Conservation (phyloP, 2,329 filamentous ascomycete genomes). For the Xylaria sp. region DNA sequence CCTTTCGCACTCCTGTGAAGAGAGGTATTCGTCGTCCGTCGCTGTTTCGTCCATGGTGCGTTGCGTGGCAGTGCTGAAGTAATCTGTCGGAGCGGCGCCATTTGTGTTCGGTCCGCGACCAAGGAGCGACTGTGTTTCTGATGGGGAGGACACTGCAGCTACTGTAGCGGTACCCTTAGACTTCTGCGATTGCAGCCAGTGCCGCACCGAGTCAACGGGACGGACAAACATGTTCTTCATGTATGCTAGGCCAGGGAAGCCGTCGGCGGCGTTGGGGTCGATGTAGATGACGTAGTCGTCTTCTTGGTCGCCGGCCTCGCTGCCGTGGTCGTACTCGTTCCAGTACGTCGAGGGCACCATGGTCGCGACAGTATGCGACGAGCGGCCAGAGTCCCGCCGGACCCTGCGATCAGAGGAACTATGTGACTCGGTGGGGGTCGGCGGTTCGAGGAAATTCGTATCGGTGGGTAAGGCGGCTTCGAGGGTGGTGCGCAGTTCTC, state of each 20-base stretch:
- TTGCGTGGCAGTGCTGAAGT: conserved; percentile 43
- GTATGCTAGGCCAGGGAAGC: conserved; percentile 72
- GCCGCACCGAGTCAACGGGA: conserved; percentile 63
- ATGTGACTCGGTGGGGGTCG: conserved; percentile 34
- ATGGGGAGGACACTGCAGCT: conserved; percentile 19
- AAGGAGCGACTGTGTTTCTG: conserved; percentile 48
- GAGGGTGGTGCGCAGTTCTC: conserved; percentile 61
- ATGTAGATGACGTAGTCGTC: conserved; percentile 79
- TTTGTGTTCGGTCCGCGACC: conserved; percentile 10
- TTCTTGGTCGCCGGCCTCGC: conserved; percentile 70
- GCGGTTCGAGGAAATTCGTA: conserved; percentile 29
- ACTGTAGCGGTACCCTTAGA: conserved; percentile 11
- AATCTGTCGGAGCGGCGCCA: conserved; percentile 40
- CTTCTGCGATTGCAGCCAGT: conserved; percentile 56
- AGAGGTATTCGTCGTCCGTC: conserved; percentile 55
- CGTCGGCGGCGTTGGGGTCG: conserved; percentile 70
- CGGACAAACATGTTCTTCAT: conserved; percentile 63
- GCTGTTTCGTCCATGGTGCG: conserved; percentile 39
- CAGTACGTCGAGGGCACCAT: conserved; percentile 65
- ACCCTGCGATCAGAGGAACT: conserved; percentile 29
- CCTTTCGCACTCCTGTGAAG: conserved; percentile 27
- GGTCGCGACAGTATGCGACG: conserved; percentile 37
- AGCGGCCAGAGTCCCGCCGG: conserved; percentile 15
- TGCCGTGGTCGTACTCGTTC: conserved; percentile 89
- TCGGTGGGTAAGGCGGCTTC: conserved; percentile 57